phyloP scores from a whole-genome alignment of 768 basidiomycete genomes.

The Termitomyces sp. region DNA sequence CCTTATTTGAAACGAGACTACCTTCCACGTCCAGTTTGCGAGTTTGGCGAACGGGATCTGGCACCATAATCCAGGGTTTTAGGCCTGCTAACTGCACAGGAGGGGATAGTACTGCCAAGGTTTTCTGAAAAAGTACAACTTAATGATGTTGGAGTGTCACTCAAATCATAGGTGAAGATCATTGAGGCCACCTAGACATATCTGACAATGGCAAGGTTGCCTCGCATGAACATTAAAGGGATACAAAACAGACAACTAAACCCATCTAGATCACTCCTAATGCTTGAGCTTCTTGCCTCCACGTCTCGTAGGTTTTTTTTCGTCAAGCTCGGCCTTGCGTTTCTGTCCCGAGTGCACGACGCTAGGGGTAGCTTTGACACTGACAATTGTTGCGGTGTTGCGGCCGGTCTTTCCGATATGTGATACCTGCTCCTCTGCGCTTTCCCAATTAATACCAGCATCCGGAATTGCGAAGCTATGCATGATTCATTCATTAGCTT shows the following conservation, averaged over 20 bases:
- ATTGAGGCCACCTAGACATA: too few species aligned
- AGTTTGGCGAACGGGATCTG: too few species aligned
- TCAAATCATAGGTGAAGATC: too few species aligned
- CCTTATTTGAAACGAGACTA: too few species aligned
- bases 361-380: slow-evolving; percentile 52
- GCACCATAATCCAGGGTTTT: too few species aligned
- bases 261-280: background rate
- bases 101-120: too few species aligned
- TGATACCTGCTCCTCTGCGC: slow-evolving; percentile 71
- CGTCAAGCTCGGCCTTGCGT: slow-evolving; percentile 49
- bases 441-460: slow-evolving; percentile 66
- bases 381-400: slow-evolving; percentile 66
- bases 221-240: background rate
- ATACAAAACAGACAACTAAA: background rate
- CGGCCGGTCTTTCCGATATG: slow-evolving; percentile 35
- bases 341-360: slow-evolving; percentile 44
- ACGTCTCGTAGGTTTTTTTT: slow-evolving; percentile 50
- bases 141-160: too few species aligned
- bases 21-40: too few species aligned
- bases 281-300: slow-evolving; percentile 46
- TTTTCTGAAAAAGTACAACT: too few species aligned
- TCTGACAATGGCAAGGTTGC: too few species aligned
- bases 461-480: slow-evolving; percentile 76
- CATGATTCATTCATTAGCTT: slow-evolving; percentile 19
- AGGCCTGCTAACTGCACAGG: too few species aligned